phyloP scores from a whole-genome alignment of 2,329 filamentous ascomycete species.

The Aspergillus fumigatiaffinis region DNA sequence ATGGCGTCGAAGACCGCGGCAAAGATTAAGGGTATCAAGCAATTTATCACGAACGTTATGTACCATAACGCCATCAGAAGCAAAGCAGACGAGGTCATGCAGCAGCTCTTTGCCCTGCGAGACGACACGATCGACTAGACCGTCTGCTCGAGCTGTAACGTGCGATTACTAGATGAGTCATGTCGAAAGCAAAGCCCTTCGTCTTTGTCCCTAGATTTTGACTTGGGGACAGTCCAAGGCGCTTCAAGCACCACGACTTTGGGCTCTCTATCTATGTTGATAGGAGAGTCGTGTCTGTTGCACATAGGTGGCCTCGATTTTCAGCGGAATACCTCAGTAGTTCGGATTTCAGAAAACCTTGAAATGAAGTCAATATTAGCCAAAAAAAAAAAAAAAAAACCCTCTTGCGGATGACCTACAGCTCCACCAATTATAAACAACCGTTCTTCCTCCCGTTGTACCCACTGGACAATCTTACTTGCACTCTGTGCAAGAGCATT shows the following conservation, averaged over 20 bases:
- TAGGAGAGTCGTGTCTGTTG: not conserved
- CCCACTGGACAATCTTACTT: constrained; percentile 87
- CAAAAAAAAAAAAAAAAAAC: not conserved
- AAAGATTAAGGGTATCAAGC: constrained; percentile 71
- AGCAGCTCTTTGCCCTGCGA: constrained; percentile 69
- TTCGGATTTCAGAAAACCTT: constrained; percentile 20
- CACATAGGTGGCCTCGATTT: not conserved
- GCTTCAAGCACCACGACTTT: not conserved
- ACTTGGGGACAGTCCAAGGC: not conserved
- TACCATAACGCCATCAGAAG: constrained; percentile 79
- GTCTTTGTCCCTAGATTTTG: not conserved
- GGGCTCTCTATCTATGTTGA: not conserved
- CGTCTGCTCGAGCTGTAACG: not conserved
- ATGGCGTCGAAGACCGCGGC: constrained; percentile 69
- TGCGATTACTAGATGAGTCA: not conserved
- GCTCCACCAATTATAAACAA: constrained; percentile 98
- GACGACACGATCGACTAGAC: constrained; percentile 55
- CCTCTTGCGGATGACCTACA: constrained; percentile 45
- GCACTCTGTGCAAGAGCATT: constrained; percentile 75
- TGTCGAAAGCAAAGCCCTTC: not conserved
- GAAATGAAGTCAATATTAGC: constrained; percentile 3
- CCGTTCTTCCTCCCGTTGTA: constrained; percentile 84
- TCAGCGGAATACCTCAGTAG: not conserved
- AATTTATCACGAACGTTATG: constrained; percentile 79
- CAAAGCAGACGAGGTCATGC: constrained; percentile 71